These are phyloP conservation scores for Chrysanthemum seticuspe DNA, from an alignment of 129 eudicot genomes.

Conservation along the genomic window DNA sequence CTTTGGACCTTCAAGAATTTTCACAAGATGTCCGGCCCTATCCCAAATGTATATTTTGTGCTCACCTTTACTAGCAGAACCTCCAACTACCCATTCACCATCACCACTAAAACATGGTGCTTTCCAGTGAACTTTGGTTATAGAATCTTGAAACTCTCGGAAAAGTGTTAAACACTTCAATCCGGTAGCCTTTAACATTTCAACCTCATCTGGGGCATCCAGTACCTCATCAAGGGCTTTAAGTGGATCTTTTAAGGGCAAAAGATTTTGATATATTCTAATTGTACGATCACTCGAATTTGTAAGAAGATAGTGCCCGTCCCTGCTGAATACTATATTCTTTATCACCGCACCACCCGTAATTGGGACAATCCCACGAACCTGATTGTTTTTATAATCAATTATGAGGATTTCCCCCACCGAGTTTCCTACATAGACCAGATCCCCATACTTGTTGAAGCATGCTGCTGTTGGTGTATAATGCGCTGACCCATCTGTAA, in stretches of 20 bases:
- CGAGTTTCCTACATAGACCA: slow-evolving; percentile 35
- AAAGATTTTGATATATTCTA: slow-evolving; percentile 77
- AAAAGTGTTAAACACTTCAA: slow-evolving; percentile 52
- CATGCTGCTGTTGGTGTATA: slow-evolving; percentile 40
- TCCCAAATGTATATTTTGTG: slow-evolving; percentile 98
- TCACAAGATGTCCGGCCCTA: slow-evolving; percentile 93
- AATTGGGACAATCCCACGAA: slow-evolving; percentile 56
- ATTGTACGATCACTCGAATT: slow-evolving; percentile 95
- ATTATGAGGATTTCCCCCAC: slow-evolving; percentile 34
- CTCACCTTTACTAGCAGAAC: slow-evolving; percentile 98
- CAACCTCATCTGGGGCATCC: slow-evolving; percentile 33
- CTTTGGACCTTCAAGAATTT: slow-evolving; percentile 96
- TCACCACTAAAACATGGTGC: slow-evolving; percentile 98
- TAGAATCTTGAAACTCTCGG: slow-evolving; percentile 91
- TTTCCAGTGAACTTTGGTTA: slow-evolving; percentile 92
- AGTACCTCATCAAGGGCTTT: slow-evolving; percentile 39
- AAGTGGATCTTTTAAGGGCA: slow-evolving; percentile 57
- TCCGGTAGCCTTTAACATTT: slow-evolving; percentile 62
- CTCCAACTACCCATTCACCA: slow-evolving; percentile 98
- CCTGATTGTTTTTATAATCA: slow-evolving; percentile 39
- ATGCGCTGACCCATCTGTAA: slow-evolving; percentile 31
- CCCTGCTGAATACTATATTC: slow-evolving; percentile 75
- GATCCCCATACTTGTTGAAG: slow-evolving; percentile 37
- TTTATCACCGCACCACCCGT: slow-evolving; percentile 76
- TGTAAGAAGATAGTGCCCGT: slow-evolving; percentile 81